Evolutionary conservation across 805 yeast genomes (phyloP).

Genomic region (Candida schatavii): DNA sequence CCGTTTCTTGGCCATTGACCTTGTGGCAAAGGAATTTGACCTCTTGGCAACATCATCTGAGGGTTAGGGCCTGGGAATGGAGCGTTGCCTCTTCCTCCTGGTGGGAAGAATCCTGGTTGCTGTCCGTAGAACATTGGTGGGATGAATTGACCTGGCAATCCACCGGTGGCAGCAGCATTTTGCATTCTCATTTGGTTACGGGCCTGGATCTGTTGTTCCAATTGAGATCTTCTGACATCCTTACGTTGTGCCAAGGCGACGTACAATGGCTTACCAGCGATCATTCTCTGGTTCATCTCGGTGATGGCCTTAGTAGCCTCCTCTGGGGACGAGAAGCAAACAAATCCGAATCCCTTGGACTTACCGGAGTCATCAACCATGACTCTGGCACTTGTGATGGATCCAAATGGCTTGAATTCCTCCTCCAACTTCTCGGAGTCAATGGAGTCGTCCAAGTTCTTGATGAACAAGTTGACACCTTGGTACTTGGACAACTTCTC

Average conservation of each 20-base stretch:
- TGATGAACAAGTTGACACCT: conserved; percentile 95
- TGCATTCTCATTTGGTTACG: conserved; percentile 98
- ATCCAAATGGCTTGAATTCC: conserved; percentile 90
- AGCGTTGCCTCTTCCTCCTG: conserved; percentile 72
- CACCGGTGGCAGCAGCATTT: conserved; percentile 88
- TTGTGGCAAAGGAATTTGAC: conserved; percentile 63
- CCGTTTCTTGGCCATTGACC: conserved; percentile 72
- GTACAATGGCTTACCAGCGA: conserved; percentile 92
- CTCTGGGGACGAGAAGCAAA: conserved; percentile 95
- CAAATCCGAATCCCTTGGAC: conserved; percentile 98
- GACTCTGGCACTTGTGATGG: conserved; percentile 93
- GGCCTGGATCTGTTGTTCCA: conserved; percentile 96
- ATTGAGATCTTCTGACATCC: conserved; percentile 95
- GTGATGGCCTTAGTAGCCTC: conserved; percentile 98
- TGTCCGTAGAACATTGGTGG: conserved; percentile 84
- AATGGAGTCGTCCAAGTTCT: conserved; percentile 91
- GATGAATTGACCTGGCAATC: conserved; percentile 83
- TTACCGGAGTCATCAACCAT: conserved; percentile 94
- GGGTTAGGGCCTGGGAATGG: conserved; percentile 81
- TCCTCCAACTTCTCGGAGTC: conserved; percentile 89
- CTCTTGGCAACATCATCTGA: conserved; percentile 72
- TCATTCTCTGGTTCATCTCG: conserved; percentile 97
- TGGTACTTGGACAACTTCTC: conserved; percentile 93
- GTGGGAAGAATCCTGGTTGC: conserved; percentile 82
- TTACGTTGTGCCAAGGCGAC: conserved; percentile 99